Base-by-base conservation (phyloP, 2,329 filamentous ascomycete genomes). In the Beauveria rudraprayagi region DNA sequence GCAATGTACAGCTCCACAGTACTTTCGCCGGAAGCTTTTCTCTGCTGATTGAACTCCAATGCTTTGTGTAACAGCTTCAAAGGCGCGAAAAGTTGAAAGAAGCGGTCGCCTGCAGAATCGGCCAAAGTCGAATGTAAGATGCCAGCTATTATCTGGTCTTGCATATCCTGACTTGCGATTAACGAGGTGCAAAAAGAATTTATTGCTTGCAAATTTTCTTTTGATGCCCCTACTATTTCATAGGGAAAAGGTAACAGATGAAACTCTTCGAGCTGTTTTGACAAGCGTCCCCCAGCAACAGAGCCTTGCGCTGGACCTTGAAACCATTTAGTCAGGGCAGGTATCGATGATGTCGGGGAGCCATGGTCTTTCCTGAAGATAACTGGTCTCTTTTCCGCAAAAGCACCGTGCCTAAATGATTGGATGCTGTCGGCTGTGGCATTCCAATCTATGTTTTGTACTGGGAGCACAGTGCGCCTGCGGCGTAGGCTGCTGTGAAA, bases 1-100 rank as follows among this genome's bases (percentile, higher is more conserved):
- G 93, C 92, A 58, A 97, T 86, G 71, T 97, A 97, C 3, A 97
- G 77, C n/a, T 78, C 74, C 2, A 75, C 60, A 4, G 64, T 66
- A 60, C 71, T 54, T 71, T 61, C 6, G 51, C 63, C 43, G 30
- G 61, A 50, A 34, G 40, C 0, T 50, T 61, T 55, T 64, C 69
- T 65, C 10, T 53, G 24, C 11, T 58, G 40, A 61, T 83, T 84
- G 70, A 79, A 84, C 55, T 76, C 70, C n/a, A 77, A 66, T 7
- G 78, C 80, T 53, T 84, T 79, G 17, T 88, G 73, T 52, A 95
- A 83, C 40, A 93, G 78, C 43, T 76, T 77, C 0, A 96, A 74
- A 0, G 86, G 83, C 1, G 84, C 85, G 28, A 83, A 69, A 51
- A 89, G 78, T 55, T 81, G 81, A 30, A 78, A 79, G 69, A 85